These are phyloP conservation scores for Xylaria sp. DNA, from an alignment of 2,329 filamentous ascomycete species.

Conservation along the genomic window DNA sequence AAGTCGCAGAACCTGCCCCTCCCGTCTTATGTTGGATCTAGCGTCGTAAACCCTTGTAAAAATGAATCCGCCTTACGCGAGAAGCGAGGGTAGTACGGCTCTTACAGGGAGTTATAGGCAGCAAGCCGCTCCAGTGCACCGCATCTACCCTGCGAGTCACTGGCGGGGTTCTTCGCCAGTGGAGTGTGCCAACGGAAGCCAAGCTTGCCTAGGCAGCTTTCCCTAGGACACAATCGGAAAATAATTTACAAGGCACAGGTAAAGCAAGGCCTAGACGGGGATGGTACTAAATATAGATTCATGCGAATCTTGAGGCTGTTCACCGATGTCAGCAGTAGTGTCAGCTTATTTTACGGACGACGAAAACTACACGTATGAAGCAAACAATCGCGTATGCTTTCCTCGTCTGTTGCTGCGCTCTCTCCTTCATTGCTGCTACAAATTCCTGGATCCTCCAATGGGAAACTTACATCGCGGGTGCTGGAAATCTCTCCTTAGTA, in stretches of 20 bases:
- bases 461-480: not conserved
- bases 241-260: not conserved
- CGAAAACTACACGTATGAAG: not conserved
- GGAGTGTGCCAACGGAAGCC: not conserved
- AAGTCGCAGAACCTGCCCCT: no score
- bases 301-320: not conserved
- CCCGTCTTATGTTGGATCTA: no score
- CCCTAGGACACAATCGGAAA: not conserved
- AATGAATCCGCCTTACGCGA: no score
- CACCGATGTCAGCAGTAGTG: not conserved
- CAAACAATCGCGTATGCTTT: not conserved
- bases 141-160: not conserved
- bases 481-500: not conserved
- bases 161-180: not conserved
- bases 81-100: no score
- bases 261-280: not conserved
- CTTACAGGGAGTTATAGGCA: no score
- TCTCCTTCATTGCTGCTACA: not conserved
- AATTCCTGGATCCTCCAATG: not conserved
- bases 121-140: not conserved
- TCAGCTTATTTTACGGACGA: not conserved
- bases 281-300: constrained; percentile 7
- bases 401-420: not conserved
- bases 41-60: no score
- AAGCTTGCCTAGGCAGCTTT: not conserved